Evolutionary conservation across 208 protist species (phyloP).

Genomic region (Acanthamoeba culbertsoni): DNA sequence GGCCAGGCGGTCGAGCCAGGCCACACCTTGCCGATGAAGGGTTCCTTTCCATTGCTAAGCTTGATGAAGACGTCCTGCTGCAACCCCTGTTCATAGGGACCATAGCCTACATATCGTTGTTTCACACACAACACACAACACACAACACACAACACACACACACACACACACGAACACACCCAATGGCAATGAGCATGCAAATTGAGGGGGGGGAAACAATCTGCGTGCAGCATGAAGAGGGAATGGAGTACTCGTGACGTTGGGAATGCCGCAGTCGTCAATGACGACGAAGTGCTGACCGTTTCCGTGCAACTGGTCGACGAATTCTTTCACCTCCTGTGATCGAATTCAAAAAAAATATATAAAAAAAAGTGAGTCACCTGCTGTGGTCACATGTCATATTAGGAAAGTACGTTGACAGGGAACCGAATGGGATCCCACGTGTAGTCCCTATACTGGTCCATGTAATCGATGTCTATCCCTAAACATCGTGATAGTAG

Average conservation of each 20-base stretch:
- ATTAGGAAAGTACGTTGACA: no score
- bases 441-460: conserved; percentile 74
- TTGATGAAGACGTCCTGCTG: conserved; percentile 68
- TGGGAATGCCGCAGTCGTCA: conserved; percentile 8
- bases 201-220: not conserved
- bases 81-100: not conserved
- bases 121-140: not conserved
- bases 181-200: not conserved
- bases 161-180: not conserved
- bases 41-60: not conserved
- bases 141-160: not conserved
- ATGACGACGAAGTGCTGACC: conserved; percentile 64
- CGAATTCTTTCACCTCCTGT: conserved; percentile 13
- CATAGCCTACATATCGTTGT: not conserved
- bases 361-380: no score
- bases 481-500: not conserved
- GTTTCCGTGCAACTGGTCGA: conserved; percentile 62
- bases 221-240: not conserved
- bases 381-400: no score
- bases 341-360: not conserved
- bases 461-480: conserved; percentile 86
- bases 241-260: not conserved
- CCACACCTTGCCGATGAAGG: conserved; percentile 62
- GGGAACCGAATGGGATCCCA: conserved; percentile 26
- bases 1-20: conserved; percentile 79